Percentiles rank a stretch among this genome's conserved stretches.
Conservation (phyloP, 768 basidiomycete species). For the Suillus placidus region DNA sequence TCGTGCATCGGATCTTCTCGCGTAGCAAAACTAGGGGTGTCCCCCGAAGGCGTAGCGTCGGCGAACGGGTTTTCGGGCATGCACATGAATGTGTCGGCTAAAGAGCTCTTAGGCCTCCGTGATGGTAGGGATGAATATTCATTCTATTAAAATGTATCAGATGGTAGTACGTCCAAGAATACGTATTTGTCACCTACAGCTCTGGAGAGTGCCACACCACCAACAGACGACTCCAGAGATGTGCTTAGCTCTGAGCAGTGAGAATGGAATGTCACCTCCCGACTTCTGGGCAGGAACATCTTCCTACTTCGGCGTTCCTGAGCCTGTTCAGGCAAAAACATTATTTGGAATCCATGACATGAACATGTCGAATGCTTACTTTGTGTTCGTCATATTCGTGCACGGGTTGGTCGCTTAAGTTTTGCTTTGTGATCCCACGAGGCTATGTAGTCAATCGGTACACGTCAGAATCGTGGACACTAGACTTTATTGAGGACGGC, state of each 20-base stretch:
- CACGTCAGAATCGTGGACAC: background rate
- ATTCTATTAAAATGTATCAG: background rate
- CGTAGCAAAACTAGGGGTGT: background rate
- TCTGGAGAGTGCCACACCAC: background rate
- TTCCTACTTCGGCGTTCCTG: background rate
- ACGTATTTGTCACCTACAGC: background rate
- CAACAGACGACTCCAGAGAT: background rate
- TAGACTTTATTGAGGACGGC: background rate
- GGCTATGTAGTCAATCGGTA: background rate
- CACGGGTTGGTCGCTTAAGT: background rate
- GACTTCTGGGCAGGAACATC: background rate
- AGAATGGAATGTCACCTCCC: background rate
- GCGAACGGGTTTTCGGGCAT: background rate
- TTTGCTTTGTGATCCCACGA: background rate
- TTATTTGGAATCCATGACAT: background rate
- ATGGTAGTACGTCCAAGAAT: background rate
- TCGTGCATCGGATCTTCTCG: slow-evolving; percentile 5
- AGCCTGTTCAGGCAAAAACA: background rate
- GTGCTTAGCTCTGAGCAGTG: background rate
- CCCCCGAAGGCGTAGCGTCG: background rate
- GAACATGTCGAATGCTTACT: background rate
- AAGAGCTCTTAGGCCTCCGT: background rate
- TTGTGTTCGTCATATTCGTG: background rate
- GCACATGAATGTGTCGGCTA: background rate
- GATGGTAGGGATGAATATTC: background rate